Conservation (phyloP, 2,329 filamentous ascomycete species). For the Trichoderma asperellum region DNA sequence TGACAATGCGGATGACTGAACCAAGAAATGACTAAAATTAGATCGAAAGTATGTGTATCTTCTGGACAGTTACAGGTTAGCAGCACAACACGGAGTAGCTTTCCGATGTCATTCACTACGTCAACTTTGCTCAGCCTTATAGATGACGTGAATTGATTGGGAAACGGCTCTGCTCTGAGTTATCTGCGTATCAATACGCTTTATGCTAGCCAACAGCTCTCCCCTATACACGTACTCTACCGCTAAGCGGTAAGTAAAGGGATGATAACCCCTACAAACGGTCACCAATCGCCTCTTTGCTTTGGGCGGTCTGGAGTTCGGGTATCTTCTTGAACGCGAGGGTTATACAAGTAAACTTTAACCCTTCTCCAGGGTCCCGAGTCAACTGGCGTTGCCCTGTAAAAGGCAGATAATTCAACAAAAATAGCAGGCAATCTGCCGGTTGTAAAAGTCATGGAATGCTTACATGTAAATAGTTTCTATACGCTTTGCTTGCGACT, state of each 20-base stretch:
- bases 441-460: neutral
- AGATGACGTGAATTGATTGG: neutral
- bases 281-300: neutral
- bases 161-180: too few relatives aligned
- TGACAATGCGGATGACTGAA: neutral
- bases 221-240: neutral
- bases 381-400: neutral
- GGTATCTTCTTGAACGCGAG: neutral
- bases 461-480: neutral
- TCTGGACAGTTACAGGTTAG: neutral
- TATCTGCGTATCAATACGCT: neutral
- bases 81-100: neutral
- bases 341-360: neutral
- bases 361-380: neutral
- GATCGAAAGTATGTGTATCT: neutral
- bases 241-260: neutral
- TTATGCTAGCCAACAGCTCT: neutral
- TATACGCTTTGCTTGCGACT: neutral
- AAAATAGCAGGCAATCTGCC: neutral
- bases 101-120: neutral
- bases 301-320: constrained; percentile 19
- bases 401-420: neutral
- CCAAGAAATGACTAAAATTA: neutral
- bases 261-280: neutral
- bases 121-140: neutral